Evolutionary conservation across 2,329 filamentous ascomycete species (phyloP), one percentile per base, ranked within the genome.

Genomic region (Zymoseptoria brevis): DNA sequence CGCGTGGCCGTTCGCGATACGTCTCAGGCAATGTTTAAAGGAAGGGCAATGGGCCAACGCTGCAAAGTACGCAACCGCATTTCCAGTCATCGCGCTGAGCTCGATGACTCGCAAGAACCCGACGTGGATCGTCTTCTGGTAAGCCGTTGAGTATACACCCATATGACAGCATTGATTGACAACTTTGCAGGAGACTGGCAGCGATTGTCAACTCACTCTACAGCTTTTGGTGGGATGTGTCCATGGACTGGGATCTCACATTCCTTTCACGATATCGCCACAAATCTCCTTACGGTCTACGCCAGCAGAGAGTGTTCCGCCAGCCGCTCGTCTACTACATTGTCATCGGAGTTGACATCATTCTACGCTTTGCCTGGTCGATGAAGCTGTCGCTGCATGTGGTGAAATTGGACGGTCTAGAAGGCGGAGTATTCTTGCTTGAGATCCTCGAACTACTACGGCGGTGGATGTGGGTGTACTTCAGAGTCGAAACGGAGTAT

Each of bases 191-290:
- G 70, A 54, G 69, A 3, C 50, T 69, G 7, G 66, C 68, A 49
- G 65, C 66, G 19, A 35, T 90, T 35, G 71, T 94, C 68, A 96
- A 99, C 74, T 95, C 90, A 13, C 79, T 88, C 51, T 99, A 96
- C 76, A 91, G 88, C n/a, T 97, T 97, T 78, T 99, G 94, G 80
- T 99, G 94, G 94, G 94, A 99, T 69, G 86, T 97, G 29, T 82
- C 90, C 57, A 94, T 92, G 77, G 94, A 99, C 79, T 99, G 94
- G 94, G 94, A 97, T 71, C 80, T 99, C 62, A 89, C 88, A 0
- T 80, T 97, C 13, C 89, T 97, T 70, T 83, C 87, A 1, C 73
- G 79, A 1, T 72, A 77, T 13, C 75, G 83, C 62, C 83, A 87
- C 63, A 79, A 80, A 64, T 83, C 92, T 67, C 84, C 90, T 0